Evolutionary conservation across 768 basidiomycete species (phyloP), one percentile per base, ranked within the genome.

Genomic region (Porphyrellus cyaneotinctus): DNA sequence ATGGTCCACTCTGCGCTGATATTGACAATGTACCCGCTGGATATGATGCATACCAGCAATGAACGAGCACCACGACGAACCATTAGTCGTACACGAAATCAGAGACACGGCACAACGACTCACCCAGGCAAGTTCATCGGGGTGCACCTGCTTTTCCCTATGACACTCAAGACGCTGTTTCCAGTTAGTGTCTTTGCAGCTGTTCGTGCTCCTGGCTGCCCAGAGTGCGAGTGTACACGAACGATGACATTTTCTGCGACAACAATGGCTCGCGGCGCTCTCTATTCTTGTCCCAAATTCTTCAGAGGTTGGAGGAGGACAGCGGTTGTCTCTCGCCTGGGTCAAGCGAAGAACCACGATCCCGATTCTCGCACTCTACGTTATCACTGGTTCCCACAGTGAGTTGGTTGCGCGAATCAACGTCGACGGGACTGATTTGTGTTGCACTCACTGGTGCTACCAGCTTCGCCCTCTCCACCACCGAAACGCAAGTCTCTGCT

Each of bases 161-260:
- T n/a, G n/a, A n/a, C n/a, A n/a, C 46, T 55, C 39, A 51, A 5
- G 10, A 20, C 17, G 11, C 15, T 1, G 49, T 15, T 35, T 17
- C 10, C 36, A 54, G 55, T 17, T 44, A 4, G 46, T 30, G 31
- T 32, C 43, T 32, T 15, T 2, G 18, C 26, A 38, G 13, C 58
- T 65, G 44, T 38, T 55, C 26, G 44, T 22, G 35, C 43, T 58
- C 26, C 26, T 64, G 50, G 47, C 44, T 4, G 60, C 55, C 15
- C 61, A 65, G n/a, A 43, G 60, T 38, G 50, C 35, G 35, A 57
- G 50, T 39, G 55, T 60, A 13, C 64, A 60, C 17, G 52, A 65
- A 20, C 53, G 56, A 24, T 56, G 62, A 36, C 62, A 52, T 11
- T 10, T 37, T 8, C 36, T 63, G 8, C 62, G 62, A 47, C 20